Base-by-base conservation (phyloP, 768 basidiomycete genomes). In the Panaeolus cyanescens region DNA sequence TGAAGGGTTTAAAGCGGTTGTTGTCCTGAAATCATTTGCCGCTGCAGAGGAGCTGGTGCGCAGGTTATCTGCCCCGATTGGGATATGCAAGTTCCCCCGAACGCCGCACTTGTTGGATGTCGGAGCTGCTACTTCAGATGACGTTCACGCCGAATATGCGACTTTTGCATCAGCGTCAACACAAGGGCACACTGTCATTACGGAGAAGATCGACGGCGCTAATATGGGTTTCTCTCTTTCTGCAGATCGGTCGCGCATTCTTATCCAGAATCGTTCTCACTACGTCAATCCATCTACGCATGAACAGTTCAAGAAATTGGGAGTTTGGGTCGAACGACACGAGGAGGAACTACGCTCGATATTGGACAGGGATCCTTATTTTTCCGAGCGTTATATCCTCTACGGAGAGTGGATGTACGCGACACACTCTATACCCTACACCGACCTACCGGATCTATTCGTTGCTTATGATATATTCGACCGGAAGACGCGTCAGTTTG, bases 401-500 rank as follows among this genome's bases (percentile, higher is more conserved):
- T 88, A 80, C 62, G 87, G 87, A 32, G 87, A 89, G 70, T 88
- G 87, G 85, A 74, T 86, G 67, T 83, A 75, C 37, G 85, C 83
- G 32, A 86, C 83, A 13, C 86, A 88, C 69, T 86, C 85, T 5
- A 85, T 88, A 55, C 69, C 81, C 4, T 88, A 88, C 70, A 78
- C 80, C 7, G 67, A 69, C 17, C 81, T 89, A 9, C 83, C 85
- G 1, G 82, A 82, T 64, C 77, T 73, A 39, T 87, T 89, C 71
- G 68, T 88, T 58, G 86, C 84, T 2, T 88, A 83, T 66, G 86
- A 87, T 64, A 58, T 87, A 34, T 87, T 82, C 67, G 87, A 88
- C 67, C 79, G 87, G 42, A 74, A 71, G 32, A 78, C 76, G 5
- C 67, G 68, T 5, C 67, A 65, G 5, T 88, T 80, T 74, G 70